Evolutionary conservation across 2,329 filamentous ascomycete genomes (phyloP).

Genomic region (Leptoxyphium fumago): DNA sequence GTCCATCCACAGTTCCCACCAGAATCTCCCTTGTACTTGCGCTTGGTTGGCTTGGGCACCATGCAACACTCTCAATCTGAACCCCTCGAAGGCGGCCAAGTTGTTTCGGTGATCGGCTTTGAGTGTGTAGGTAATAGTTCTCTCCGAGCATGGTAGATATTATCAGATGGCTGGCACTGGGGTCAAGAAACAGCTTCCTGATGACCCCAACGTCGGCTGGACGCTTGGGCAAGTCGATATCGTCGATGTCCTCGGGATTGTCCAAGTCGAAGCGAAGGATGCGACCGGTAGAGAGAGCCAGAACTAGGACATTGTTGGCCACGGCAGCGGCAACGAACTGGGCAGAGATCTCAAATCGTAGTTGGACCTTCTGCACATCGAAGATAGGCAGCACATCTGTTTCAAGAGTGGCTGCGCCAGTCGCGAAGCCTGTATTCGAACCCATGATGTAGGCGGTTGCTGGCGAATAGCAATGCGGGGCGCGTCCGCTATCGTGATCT

Average conservation of each 20-base stretch:
- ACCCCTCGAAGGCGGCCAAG: conserved; percentile 74
- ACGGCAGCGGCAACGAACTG: conserved; percentile 95
- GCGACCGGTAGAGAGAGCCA: conserved; percentile 81
- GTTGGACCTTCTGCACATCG: conserved; percentile 79
- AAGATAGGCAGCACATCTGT: conserved; percentile 70
- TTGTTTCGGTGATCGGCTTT: conserved; percentile 74
- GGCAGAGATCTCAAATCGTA: conserved; percentile 86
- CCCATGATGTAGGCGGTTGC: neutral
- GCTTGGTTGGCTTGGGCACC: conserved; percentile 87
- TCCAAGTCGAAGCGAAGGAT: conserved; percentile 91
- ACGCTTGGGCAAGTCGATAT: conserved; percentile 93
- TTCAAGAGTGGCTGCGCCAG: conserved; percentile 27
- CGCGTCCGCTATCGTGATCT: neutral
- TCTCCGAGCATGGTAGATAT: conserved; percentile 84
- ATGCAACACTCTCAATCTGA: conserved; percentile 75
- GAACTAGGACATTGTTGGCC: conserved; percentile 87
- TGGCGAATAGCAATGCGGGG: neutral
- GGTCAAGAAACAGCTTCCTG: conserved; percentile 91
- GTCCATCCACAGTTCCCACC: conserved; percentile 81
- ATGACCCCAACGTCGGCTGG: conserved; percentile 84
- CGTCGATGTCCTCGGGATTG: conserved; percentile 88
- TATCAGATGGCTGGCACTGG: conserved; percentile 85
- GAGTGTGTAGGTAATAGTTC: conserved; percentile 95
- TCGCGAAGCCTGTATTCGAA: neutral
- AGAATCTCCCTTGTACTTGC: conserved; percentile 91